These are phyloP conservation scores for Helichrysum umbraculigerum DNA, from an alignment of 129 eudicot genomes.

Conservation along the genomic window DNA sequence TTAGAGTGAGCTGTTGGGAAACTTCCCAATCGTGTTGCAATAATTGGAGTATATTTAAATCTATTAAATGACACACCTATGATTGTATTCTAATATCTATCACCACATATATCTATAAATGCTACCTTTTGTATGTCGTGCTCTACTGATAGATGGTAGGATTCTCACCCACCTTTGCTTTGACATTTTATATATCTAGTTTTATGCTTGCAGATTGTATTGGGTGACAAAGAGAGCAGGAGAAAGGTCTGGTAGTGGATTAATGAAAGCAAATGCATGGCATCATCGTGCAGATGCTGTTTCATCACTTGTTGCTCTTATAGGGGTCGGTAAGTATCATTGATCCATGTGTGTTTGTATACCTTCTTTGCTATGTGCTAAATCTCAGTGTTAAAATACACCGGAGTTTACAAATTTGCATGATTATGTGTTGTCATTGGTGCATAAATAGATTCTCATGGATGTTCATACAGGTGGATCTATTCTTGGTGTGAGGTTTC, in stretches of 20 bases:
- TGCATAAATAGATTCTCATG: not conserved
- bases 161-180: slow-evolving; percentile 5
- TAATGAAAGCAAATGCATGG: slow-evolving; percentile 99
- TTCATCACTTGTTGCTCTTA: slow-evolving; percentile 93
- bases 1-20: not conserved
- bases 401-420: not conserved
- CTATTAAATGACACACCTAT: not conserved
- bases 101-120: not conserved
- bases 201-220: slow-evolving; percentile 53
- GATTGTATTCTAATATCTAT: not conserved
- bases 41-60: not conserved
- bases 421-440: not conserved
- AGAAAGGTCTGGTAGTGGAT: slow-evolving; percentile 91
- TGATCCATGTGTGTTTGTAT: not conserved
- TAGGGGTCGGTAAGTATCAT: slow-evolving; percentile 82
- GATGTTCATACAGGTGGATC: slow-evolving; percentile 67
- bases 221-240: slow-evolving; percentile 94
- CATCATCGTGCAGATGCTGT: slow-evolving; percentile 99
- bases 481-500: slow-evolving; percentile 83
- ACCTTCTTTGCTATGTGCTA: no score
- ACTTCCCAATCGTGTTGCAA: no score
- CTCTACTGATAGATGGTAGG: not conserved
- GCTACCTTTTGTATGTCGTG: not conserved
- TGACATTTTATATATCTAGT: slow-evolving; percentile 20
- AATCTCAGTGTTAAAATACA: no score